These are phyloP conservation scores for Lentithecium fluviatile DNA, from an alignment of 495 filamentous ascomycete species.

Conservation along the genomic window DNA sequence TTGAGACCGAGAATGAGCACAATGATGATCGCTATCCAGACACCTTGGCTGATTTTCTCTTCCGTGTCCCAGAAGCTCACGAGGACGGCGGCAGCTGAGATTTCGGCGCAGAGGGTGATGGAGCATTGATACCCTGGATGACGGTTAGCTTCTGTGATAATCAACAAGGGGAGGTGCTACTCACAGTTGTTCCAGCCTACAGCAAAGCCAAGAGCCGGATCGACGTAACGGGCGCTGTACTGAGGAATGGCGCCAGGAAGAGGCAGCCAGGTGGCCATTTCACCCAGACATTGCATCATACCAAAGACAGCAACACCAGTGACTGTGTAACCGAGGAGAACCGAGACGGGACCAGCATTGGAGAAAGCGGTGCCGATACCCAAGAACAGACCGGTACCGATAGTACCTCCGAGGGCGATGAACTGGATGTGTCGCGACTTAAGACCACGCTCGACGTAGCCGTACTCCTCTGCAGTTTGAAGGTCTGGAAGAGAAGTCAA, in stretches of 20 bases:
- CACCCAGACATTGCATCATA: conserved; percentile 57
- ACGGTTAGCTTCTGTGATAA: neutral
- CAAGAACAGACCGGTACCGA: conserved; percentile 75
- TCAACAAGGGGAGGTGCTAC: conserved; percentile 2
- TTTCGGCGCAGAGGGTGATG: conserved; percentile 71
- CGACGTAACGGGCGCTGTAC: conserved; percentile 70
- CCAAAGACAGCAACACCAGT: conserved; percentile 64
- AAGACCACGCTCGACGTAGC: conserved; percentile 46
- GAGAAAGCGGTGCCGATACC: conserved; percentile 65
- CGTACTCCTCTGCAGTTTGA: conserved; percentile 45
- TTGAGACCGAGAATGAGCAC: conserved; percentile 65
- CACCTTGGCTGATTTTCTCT: conserved; percentile 54
- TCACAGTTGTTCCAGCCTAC: conserved; percentile 69
- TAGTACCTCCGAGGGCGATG: conserved; percentile 67
- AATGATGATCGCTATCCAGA: conserved; percentile 76
- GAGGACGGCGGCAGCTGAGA: conserved; percentile 70
- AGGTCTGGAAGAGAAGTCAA: neutral
- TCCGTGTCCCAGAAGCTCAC: conserved; percentile 73
- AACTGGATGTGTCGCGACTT: conserved; percentile 60
- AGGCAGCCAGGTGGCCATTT: conserved; percentile 74
- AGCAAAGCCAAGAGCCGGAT: conserved; percentile 72
- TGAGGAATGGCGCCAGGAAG: conserved; percentile 73
- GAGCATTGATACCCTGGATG: conserved; percentile 34
- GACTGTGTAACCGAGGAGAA: conserved; percentile 69
- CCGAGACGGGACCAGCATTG: conserved; percentile 61